These are phyloP conservation scores for Yamadazyma mexicana DNA, from an alignment of 1,139 yeast species.

Conservation along the genomic window DNA sequence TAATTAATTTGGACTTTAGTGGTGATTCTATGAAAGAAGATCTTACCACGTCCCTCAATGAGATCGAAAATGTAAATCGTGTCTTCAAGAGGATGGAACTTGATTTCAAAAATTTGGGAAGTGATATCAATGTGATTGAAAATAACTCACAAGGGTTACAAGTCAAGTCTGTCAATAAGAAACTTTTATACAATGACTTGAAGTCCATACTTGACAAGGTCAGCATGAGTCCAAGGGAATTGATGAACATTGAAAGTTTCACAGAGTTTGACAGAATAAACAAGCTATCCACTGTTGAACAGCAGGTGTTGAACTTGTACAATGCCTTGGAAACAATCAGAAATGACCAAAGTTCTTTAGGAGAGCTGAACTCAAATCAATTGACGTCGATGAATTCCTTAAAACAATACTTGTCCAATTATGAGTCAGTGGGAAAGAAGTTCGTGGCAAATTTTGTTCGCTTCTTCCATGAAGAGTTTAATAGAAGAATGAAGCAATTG, in stretches of 20 bases:
- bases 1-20: conserved; percentile 42
- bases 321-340: conserved; percentile 64
- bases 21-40: conserved; percentile 36
- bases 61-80: conserved; percentile 64
- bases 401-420: conserved; percentile 62
- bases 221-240: conserved; percentile 57
- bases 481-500: conserved; percentile 31
- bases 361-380: conserved; percentile 34
- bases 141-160: conserved; percentile 80
- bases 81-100: conserved; percentile 47
- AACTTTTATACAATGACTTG: conserved; percentile 67
- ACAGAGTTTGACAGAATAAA: conserved; percentile 50
- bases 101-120: conserved; percentile 47
- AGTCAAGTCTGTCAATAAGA: conserved; percentile 80
- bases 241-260: conserved; percentile 48
- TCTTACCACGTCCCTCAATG: conserved; percentile 48
- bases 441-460: conserved; percentile 52
- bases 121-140: conserved; percentile 72
- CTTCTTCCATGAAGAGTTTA: conserved; percentile 48
- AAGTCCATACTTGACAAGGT: conserved; percentile 68
- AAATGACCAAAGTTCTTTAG: conserved; percentile 39
- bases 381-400: conserved; percentile 74
- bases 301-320: conserved; percentile 57
- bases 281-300: conserved; percentile 53
- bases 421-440: conserved; percentile 55